These are phyloP conservation scores for Cicer chorassanicum DNA, from an alignment of 306 rosid species.

Conservation along the genomic window DNA sequence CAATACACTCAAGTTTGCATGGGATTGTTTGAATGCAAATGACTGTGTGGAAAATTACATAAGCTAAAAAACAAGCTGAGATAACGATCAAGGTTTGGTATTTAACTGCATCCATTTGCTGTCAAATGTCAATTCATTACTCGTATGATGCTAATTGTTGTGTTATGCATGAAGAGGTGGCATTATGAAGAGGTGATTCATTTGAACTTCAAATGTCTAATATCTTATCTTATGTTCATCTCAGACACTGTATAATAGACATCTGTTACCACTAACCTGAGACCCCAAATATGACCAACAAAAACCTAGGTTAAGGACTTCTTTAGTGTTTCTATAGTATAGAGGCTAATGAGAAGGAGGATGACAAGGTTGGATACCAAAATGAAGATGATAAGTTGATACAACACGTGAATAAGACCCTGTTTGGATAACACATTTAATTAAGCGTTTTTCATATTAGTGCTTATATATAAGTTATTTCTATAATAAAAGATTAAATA, in stretches of 20 bases:
- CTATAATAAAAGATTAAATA: too few species aligned
- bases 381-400: too few species aligned
- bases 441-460: too few species aligned
- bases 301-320: too few species aligned
- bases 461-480: too few species aligned
- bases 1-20: conserved; percentile 58
- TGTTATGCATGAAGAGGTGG: conserved; percentile 56
- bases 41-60: conserved; percentile 52
- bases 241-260: background rate
- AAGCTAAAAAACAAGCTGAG: conserved; percentile 59
- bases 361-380: background rate
- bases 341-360: background rate
- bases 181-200: conserved; percentile 66
- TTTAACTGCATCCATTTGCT: conserved; percentile 39
- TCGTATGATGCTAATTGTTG: conserved; percentile 31
- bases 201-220: conserved; percentile 63
- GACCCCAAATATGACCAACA: too few species aligned
- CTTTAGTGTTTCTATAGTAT: too few species aligned
- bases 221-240: background rate
- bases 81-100: conserved; percentile 60
- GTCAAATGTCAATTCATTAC: conserved; percentile 20
- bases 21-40: conserved; percentile 71
- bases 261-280: background rate
- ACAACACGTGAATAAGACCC: too few species aligned
- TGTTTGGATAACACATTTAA: too few species aligned